These are phyloP conservation scores for Dioszegia hungarica DNA, from an alignment of 768 basidiomycete genomes.

Conservation along the genomic window DNA sequence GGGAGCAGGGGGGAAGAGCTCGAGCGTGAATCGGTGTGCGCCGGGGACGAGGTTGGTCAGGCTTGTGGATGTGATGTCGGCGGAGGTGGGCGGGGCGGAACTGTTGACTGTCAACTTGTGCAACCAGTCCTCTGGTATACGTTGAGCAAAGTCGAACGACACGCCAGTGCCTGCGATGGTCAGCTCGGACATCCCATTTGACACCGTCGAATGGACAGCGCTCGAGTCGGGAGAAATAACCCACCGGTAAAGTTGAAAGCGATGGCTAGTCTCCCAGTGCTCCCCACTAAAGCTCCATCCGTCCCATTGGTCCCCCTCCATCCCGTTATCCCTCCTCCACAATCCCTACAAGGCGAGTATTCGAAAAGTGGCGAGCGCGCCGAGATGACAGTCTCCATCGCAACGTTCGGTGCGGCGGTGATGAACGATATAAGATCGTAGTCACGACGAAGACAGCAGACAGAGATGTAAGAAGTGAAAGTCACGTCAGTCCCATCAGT, in stretches of 20 bases:
- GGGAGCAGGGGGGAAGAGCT: constrained; percentile 4
- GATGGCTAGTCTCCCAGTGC: constrained; percentile 2
- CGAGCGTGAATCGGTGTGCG: constrained; percentile 12
- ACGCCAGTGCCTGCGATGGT: background rate
- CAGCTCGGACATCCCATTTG: too few relatives aligned
- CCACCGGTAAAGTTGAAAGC: constrained; percentile 30
- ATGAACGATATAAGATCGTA: too few relatives aligned
- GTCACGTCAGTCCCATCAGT: too few relatives aligned
- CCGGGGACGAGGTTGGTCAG: constrained; percentile 18
- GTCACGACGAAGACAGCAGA: too few relatives aligned
- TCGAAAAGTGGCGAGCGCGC: constrained; percentile 26
- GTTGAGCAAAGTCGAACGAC: background rate
- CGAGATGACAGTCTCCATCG: constrained; percentile 7
- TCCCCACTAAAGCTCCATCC: background rate
- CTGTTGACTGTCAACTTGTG: constrained; percentile 9
- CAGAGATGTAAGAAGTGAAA: too few relatives aligned
- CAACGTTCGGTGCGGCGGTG: too few relatives aligned
- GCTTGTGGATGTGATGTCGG: background rate
- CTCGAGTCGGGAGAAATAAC: too few relatives aligned
- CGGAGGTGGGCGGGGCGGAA: constrained; percentile 4
- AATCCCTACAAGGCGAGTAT: constrained; percentile 25
- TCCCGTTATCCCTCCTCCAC: constrained; percentile 4
- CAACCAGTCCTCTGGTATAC: background rate
- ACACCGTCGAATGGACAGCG: too few relatives aligned
- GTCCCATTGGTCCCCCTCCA: background rate